Evolutionary conservation across 768 basidiomycete genomes (phyloP).

Genomic region (Lentinula guzmanii): DNA sequence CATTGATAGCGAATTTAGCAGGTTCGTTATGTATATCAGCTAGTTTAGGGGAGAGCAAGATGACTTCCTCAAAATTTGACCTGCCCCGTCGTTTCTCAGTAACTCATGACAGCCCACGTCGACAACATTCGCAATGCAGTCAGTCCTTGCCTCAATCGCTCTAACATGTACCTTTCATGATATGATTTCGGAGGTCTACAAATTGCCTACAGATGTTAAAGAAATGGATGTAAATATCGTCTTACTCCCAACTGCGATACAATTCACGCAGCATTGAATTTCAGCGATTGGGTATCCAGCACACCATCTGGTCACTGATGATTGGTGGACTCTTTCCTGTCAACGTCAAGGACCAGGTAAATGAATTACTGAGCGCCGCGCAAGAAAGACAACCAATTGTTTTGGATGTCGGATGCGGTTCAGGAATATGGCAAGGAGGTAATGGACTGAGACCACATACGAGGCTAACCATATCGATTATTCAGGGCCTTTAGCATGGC

Average conservation of each 20-base stretch:
- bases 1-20: background rate
- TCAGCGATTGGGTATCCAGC: conserved; percentile 19
- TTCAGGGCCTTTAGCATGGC: conserved; percentile 22
- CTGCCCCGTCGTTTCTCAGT: background rate
- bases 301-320: conserved; percentile 19
- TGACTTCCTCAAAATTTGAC: no score
- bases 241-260: background rate
- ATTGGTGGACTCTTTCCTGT: conserved; percentile 20
- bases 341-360: conserved; percentile 8
- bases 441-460: no score
- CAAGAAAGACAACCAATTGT: conserved; percentile 10
- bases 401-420: conserved; percentile 23
- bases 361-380: conserved; percentile 7
- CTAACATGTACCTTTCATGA: background rate
- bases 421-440: conserved; percentile 20
- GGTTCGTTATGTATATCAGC: background rate
- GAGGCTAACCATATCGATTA: background rate
- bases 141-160: background rate
- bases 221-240: conserved; percentile 1
- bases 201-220: conserved; percentile 3
- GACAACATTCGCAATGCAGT: background rate
- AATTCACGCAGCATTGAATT: background rate
- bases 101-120: background rate
- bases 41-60: background rate
- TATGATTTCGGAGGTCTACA: background rate